Evolutionary conservation across 768 basidiomycete species (phyloP).

Genomic region (Phaeotremella fagi): DNA sequence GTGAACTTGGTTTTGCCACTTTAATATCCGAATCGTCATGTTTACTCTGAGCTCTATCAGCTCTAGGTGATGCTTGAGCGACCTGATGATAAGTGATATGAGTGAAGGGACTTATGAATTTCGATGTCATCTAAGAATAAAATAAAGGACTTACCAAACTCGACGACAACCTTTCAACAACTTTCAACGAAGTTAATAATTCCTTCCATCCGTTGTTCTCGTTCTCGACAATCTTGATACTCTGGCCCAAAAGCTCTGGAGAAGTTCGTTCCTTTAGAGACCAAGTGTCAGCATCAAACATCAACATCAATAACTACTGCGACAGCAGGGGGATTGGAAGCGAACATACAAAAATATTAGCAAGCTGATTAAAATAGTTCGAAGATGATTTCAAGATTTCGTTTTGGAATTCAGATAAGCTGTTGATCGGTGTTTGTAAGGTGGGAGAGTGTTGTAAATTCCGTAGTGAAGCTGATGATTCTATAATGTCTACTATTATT

Average conservation of each 20-base stretch:
- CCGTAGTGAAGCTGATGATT: too few relatives aligned
- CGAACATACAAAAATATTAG: constrained; percentile 9
- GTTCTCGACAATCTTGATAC: not conserved
- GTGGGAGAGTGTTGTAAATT: too few relatives aligned
- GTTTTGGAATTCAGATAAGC: constrained; percentile 6
- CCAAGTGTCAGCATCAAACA: too few relatives aligned
- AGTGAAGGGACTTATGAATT: too few relatives aligned
- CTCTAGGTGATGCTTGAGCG: not conserved
- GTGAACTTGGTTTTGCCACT: too few relatives aligned
- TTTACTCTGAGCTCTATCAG: not conserved
- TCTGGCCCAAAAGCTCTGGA: not conserved
- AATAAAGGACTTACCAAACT: not conserved
- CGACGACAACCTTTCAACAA: not conserved
- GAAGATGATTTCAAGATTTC: constrained; percentile 3
- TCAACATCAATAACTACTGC: too few relatives aligned
- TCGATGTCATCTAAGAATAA: not conserved
- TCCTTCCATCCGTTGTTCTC: not conserved
- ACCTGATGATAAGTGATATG: not conserved
- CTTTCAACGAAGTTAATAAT: not conserved
- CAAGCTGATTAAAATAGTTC: constrained; percentile 4
- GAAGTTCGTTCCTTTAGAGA: constrained; percentile 2
- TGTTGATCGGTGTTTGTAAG: not conserved
- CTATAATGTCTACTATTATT: too few relatives aligned
- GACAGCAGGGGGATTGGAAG: not conserved
- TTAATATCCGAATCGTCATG: not conserved